Conservation (phyloP, 768 basidiomycete genomes). For the Boletus speciosus region DNA sequence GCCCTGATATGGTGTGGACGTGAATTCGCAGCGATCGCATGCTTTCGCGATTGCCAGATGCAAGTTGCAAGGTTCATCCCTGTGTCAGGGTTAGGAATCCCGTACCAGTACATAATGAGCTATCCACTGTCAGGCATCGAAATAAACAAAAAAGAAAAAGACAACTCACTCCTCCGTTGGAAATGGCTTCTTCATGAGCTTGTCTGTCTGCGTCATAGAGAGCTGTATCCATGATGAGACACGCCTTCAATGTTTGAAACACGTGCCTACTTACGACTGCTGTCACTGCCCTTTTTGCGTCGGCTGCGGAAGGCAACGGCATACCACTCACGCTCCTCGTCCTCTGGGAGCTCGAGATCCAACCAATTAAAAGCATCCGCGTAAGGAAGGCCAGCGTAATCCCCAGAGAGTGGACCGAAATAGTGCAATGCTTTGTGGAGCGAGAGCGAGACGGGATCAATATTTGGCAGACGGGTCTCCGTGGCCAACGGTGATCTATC, state of each 20-base stretch:
- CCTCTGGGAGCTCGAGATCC: slow-evolving; percentile 59
- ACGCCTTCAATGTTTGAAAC: background rate
- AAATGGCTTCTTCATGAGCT: slow-evolving; percentile 92
- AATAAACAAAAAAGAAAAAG: background rate
- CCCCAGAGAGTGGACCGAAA: slow-evolving; percentile 56
- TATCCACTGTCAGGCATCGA: slow-evolving; percentile 25
- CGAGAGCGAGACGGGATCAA: slow-evolving; percentile 80
- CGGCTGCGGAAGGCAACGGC: slow-evolving; percentile 86
- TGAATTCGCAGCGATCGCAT: slow-evolving; percentile 77
- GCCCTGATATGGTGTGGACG: slow-evolving; percentile 80
- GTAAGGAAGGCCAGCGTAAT: slow-evolving; percentile 68
- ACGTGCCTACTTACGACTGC: slow-evolving; percentile 46
- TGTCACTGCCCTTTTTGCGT: slow-evolving; percentile 68
- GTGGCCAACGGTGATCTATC: slow-evolving; percentile 53
- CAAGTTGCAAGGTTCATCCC: slow-evolving; percentile 93
- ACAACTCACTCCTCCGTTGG: slow-evolving; percentile 71
- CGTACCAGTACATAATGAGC: slow-evolving; percentile 94
- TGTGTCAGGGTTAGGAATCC: slow-evolving; percentile 68
- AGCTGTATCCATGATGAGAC: slow-evolving; percentile 37
- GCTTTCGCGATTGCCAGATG: slow-evolving; percentile 88
- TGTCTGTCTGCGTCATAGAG: slow-evolving; percentile 83
- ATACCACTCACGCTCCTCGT: slow-evolving; percentile 87
- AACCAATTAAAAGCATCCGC: slow-evolving; percentile 86
- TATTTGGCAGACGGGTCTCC: slow-evolving; percentile 74
- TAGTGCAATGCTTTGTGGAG: slow-evolving; percentile 82